Evolutionary conservation across 2,329 filamentous ascomycete species (phyloP), one percentile per base, ranked within the genome.

Genomic region (Tolypocladium endophyticum): DNA sequence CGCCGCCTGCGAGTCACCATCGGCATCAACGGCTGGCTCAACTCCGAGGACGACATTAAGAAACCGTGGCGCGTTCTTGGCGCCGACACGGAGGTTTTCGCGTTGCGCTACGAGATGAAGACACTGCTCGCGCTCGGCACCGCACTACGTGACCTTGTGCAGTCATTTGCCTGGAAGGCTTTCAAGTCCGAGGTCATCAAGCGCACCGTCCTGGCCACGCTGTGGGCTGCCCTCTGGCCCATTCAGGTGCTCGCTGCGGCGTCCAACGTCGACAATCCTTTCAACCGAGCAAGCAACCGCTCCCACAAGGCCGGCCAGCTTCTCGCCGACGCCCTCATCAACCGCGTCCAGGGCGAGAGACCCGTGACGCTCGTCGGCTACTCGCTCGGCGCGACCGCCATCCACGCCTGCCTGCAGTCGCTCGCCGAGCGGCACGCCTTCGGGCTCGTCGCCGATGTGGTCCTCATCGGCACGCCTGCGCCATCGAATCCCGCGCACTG

Each of bases 21-120:
- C 60, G 90, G 90, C 11, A 85, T 96, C 63, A 93, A 90, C 61
- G 92, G 92, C 41, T 96, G 92, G 92, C 79, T 96, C 16, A 87
- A 83, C 2, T 79, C 84, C 9, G 84, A 89, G 64, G 82, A 87
- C 36, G 90, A 96, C 65, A 83, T 96, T 33, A 82, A 87, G 6
- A 82, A 84, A 62, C 92, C 92, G 0, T 97, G 92, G 92, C 82
- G 83, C 38, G 86, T 88, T 36, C 78, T 96, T 16, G 83, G 85
- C 3, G 76, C 82, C 38, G 82, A 88, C 62, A 82, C 87, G 1
- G 92, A 96, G 71, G 86, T 89, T 0, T 96, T 96, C 69, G 92
- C 90, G 1, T 76, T 96, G 7, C 83, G 90, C 4, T 96, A 89
- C 76, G 92, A 97, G 73, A 84, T 93, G 66, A 83, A 89, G 61